A percentile compares a stretch with the other conserved stretches of the same genome.
Conservation (phyloP, 225 moss, liverwort and hornwort species). For the Lunularia cruciata region DNA sequence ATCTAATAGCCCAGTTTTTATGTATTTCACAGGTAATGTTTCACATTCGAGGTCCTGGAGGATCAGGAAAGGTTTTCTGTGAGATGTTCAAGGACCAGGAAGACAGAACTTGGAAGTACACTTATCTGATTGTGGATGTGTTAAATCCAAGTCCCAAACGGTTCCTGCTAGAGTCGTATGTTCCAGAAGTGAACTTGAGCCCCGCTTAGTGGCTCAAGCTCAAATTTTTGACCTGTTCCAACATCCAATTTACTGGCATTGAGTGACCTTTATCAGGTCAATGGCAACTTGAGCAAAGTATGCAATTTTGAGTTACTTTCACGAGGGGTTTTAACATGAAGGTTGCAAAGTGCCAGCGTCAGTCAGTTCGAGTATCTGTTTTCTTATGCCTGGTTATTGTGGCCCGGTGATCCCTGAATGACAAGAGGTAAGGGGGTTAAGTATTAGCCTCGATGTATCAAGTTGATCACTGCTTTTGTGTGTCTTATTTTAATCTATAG, state of each 20-base stretch:
- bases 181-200: slow-evolving; percentile 41
- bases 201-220: slow-evolving; percentile 6
- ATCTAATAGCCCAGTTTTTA: too few relatives aligned
- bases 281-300: background rate
- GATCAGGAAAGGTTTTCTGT: slow-evolving; percentile 90
- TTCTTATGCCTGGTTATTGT: too few relatives aligned
- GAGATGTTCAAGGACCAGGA: slow-evolving; percentile 97
- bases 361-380: too few relatives aligned
- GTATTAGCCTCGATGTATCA: too few relatives aligned
- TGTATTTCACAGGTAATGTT: slow-evolving; percentile 98
- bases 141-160: slow-evolving; percentile 59
- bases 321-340: background rate
- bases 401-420: too few relatives aligned
- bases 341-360: background rate
- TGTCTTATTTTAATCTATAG: too few relatives aligned
- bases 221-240: slow-evolving; percentile 14
- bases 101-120: slow-evolving; percentile 89
- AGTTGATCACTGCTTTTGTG: too few relatives aligned
- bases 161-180: slow-evolving; percentile 94
- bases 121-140: slow-evolving; percentile 89
- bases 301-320: background rate
- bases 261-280: background rate
- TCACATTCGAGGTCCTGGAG: slow-evolving; percentile 87
- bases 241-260: background rate
- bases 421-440: too few relatives aligned